phyloP scores from a whole-genome alignment of 345 rosid genomes.

The Arabidopsis thaliana region TAIR10.1 NC_003070.9:27155501-27156000 shows the following conservation, averaged over 20 bases:
- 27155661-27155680: slow-evolving; percentile 17
- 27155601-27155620: slow-evolving; percentile 46
- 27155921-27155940: background rate
- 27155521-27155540: slow-evolving; percentile 30
- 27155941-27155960: background rate
- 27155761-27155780: slow-evolving; percentile 6
- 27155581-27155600: slow-evolving; percentile 37
- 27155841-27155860: background rate
- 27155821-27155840: slow-evolving; percentile 4
- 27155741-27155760: slow-evolving; percentile 26
- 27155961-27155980: slow-evolving; percentile 9
- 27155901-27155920: background rate
- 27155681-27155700: background rate
- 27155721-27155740: background rate
- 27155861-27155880: background rate
- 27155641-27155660: slow-evolving; percentile 17
- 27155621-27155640: slow-evolving; percentile 7
- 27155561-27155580: slow-evolving; percentile 30
- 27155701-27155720: slow-evolving; percentile 10
- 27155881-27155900: slow-evolving; percentile 30
- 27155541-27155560: background rate
- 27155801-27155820: background rate
- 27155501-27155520: slow-evolving; percentile 8
- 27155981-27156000: background rate
- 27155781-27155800: too few relatives aligned